Evolutionary conservation across 2,329 filamentous ascomycete genomes (phyloP), one percentile per base, ranked within the genome.

Genomic region (Drechslerella coelobrocha): DNA sequence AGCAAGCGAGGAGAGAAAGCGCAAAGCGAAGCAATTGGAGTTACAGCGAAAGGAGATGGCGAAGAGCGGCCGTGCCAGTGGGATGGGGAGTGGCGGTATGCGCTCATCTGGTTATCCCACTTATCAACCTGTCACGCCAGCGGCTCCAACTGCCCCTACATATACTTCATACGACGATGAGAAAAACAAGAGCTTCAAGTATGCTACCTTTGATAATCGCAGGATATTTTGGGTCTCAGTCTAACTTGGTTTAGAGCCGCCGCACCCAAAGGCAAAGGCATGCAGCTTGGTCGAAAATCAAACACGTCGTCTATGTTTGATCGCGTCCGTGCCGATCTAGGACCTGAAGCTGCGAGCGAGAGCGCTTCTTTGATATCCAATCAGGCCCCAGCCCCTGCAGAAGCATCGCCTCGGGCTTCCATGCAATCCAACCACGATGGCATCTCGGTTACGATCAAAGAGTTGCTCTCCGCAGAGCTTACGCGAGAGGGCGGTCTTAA

Each of bases 211-310:
- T 37, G 19, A 14, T 48, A 34, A 47, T 19, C n/a, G 14, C 4
- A 17, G 19, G 8, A 43, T 19, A 27, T 21, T 31, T 26, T 24
- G 24, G n/a, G 45, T 23, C 53, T n/a, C 39, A 48, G 72, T 73
- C 76, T 79, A 74, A 79, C 72, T 26, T 68, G 73, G 51, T n/a
- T n/a, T 73, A 86, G 83, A 77, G 81, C 84, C 54, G 78, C 86
- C 77, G 86, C 90, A 54, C 85, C 88, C 68, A 91, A 95, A 81
- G 92, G 91, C 76, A 99, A 99, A 83, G 94, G 94, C 75, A 99
- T 99, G 95, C 93, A 97, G 80, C 84, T 99, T 63, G 94, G 94
- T 80, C 97, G 97, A 84, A 99, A 99, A 82, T 96, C 91, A 71
- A 97, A 97, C 83, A 92, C 91, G 21, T 96, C 90, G 27, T 93